Percentiles rank a stretch among this genome's conserved stretches.
phyloP scores from a whole-genome alignment of 2,329 filamentous ascomycete species.

The Apiospora hydei region DNA sequence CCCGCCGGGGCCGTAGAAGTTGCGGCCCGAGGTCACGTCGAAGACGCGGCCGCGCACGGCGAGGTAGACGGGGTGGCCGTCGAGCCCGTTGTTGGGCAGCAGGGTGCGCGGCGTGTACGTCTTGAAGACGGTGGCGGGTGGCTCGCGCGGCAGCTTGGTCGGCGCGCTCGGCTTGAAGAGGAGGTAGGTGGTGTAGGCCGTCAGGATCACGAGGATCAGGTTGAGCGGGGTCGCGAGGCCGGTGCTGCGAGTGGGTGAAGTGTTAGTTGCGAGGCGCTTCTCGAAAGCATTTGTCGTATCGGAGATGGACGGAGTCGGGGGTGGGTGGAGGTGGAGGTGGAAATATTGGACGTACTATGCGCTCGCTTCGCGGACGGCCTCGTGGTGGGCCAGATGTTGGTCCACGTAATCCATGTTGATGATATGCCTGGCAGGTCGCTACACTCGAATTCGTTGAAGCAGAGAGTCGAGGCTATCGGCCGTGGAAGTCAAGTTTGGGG shows the following conservation, averaged over 20 bases:
- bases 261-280: slow-evolving; percentile 8
- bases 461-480: not conserved
- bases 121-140: slow-evolving; percentile 67
- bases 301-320: not conserved
- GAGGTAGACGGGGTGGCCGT: slow-evolving; percentile 80
- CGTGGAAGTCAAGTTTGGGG: not conserved
- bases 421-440: not conserved
- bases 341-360: slow-evolving; percentile 41
- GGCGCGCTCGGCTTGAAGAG: slow-evolving; percentile 59
- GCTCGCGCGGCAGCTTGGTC: slow-evolving; percentile 56
- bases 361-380: slow-evolving; percentile 54
- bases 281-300: slow-evolving; percentile 26
- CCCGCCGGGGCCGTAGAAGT: slow-evolving; percentile 96
- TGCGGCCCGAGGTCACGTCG: slow-evolving; percentile 84
- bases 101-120: slow-evolving; percentile 81
- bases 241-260: slow-evolving; percentile 39
- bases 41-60: slow-evolving; percentile 92
- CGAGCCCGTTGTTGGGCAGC: slow-evolving; percentile 82
- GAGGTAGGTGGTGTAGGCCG: slow-evolving; percentile 66
- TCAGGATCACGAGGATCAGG: slow-evolving; percentile 62
- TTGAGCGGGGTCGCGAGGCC: slow-evolving; percentile 68
- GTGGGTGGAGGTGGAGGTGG: not conserved
- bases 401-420: slow-evolving; percentile 63
- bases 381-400: slow-evolving; percentile 58
- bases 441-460: not conserved